Conservation (phyloP, 2,329 filamentous ascomycete species). For the Diaporthe velutina region DNA sequence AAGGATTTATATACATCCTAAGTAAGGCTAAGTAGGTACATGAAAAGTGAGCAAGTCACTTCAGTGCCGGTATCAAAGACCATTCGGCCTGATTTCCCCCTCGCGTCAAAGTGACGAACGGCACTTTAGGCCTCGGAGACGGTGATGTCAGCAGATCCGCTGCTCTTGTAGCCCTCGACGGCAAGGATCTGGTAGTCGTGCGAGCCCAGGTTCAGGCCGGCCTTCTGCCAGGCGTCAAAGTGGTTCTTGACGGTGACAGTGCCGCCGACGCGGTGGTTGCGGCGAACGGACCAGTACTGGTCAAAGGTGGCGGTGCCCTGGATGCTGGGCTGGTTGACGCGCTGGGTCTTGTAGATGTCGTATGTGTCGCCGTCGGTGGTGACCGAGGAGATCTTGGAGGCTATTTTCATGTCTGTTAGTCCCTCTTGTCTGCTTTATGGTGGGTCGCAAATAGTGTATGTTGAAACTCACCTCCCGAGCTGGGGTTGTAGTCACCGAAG, state of each 20-base stretch:
- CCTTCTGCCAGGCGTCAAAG: slow-evolving; percentile 59
- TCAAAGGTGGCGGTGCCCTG: slow-evolving; percentile 56
- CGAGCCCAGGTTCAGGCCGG: slow-evolving; percentile 55
- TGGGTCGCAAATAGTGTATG: neutral
- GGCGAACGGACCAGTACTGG: slow-evolving; percentile 59
- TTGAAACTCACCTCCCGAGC: slow-evolving; percentile 34
- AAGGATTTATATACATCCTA: slow-evolving; percentile 8
- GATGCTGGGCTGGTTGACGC: slow-evolving; percentile 52
- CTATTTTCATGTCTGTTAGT: neutral
- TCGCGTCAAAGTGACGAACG: neutral
- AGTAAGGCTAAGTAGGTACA: slow-evolving; percentile 4
- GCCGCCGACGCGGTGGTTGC: slow-evolving; percentile 57
- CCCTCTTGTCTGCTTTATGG: neutral
- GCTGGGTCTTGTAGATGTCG: slow-evolving; percentile 42
- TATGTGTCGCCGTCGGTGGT: slow-evolving; percentile 43
- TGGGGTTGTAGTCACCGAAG: slow-evolving; percentile 43
- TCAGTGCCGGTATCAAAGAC: neutral
- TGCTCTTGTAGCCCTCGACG: slow-evolving; percentile 56
- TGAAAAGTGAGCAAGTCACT: slow-evolving; percentile 5
- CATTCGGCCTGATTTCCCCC: neutral
- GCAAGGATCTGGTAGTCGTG: slow-evolving; percentile 63
- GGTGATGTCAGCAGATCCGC: slow-evolving; percentile 45
- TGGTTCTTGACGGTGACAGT: slow-evolving; percentile 59
- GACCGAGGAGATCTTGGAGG: slow-evolving; percentile 39
- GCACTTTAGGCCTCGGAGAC: slow-evolving; percentile 14